Evolutionary conservation across 2,329 filamentous ascomycete species (phyloP), one percentile per base, ranked within the genome.

Genomic region (Xylariaceae sp.): DNA sequence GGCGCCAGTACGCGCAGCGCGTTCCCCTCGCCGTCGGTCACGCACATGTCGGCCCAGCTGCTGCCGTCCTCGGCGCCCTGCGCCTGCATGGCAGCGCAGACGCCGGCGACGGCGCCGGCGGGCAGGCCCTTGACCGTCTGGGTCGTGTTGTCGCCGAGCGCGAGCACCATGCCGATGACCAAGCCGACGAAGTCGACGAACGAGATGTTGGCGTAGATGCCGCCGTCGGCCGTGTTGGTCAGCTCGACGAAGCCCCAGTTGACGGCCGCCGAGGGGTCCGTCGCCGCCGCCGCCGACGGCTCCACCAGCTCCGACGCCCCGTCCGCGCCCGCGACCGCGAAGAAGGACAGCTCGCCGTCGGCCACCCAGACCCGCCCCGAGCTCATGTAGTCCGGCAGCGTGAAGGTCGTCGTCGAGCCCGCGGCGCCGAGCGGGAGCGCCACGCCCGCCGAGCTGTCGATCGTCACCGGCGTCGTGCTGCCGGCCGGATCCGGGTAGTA

Each of bases 161-260:
- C 57, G 11, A 74, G 52, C 0, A 45, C 46, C 63, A 75, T 68
- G 25, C 68, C 66, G n/a, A 75, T 61, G 1, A 65, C 55, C 12
- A 75, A 55, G 4, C 68, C 58, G 13, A 70, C 61, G 39, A 69
- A 71, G 46, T 72, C 68, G 19, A 72, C 68, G 36, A 65, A 70
- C 30, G 60, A 67, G 34, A 72, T 60, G 47, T 72, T 70, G 40
- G 66, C 64, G 26, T 55, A 70, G 17, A 71, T 46, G 5, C 54
- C 48, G 0, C 57, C 57, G 2, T 55, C 44, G 0, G 44, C 29
- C n/a, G 54, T 65, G 44, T 61, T 63, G 2, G 65, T 67, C 18
- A 72, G 51, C 44, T 72, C 68, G 13, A 68, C 57, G 34, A 71
- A 72, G 1, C 66, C 67, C 66, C 67, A 72, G 46, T 63, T 63